Conservation (phyloP, 2,329 filamentous ascomycete species). For the Fulvia fulva region DNA sequence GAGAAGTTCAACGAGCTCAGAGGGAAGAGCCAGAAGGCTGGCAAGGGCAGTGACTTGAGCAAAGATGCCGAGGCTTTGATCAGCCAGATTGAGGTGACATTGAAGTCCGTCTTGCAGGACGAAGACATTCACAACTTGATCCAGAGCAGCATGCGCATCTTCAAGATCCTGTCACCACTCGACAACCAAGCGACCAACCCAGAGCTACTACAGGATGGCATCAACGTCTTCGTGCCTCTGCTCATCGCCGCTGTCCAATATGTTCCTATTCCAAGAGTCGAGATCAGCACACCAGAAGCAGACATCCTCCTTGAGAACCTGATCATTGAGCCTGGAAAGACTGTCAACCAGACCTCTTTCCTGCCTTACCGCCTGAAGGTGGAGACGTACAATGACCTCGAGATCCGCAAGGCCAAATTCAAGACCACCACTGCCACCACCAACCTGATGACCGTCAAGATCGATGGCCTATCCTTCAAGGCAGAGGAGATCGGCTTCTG, state of each 20-base stretch:
- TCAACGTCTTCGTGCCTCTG: slow-evolving; percentile 77
- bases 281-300: slow-evolving; percentile 75
- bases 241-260: slow-evolving; percentile 76
- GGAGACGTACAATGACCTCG: slow-evolving; percentile 79
- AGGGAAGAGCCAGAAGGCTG: slow-evolving; percentile 54
- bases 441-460: slow-evolving; percentile 64
- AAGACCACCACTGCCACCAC: slow-evolving; percentile 67
- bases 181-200: slow-evolving; percentile 59
- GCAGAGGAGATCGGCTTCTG: slow-evolving; percentile 89
- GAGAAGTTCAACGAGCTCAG: slow-evolving; percentile 60
- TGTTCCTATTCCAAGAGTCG: slow-evolving; percentile 84
- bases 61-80: slow-evolving; percentile 71
- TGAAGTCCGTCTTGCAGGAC: slow-evolving; percentile 67
- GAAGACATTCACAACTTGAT: slow-evolving; percentile 66
- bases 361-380: slow-evolving; percentile 78
- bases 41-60: slow-evolving; percentile 63
- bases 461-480: slow-evolving; percentile 77
- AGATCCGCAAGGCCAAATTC: slow-evolving; percentile 74
- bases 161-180: slow-evolving; percentile 63
- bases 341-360: slow-evolving; percentile 82
- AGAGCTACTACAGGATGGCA: slow-evolving; percentile 68
- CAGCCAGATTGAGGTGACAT: slow-evolving; percentile 62
- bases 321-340: slow-evolving; percentile 80
- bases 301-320: slow-evolving; percentile 88
- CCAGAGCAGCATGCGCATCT: slow-evolving; percentile 61